phyloP scores from a whole-genome alignment of 2,329 filamentous ascomycete species.

The Trichoderma endophyticum region DNA sequence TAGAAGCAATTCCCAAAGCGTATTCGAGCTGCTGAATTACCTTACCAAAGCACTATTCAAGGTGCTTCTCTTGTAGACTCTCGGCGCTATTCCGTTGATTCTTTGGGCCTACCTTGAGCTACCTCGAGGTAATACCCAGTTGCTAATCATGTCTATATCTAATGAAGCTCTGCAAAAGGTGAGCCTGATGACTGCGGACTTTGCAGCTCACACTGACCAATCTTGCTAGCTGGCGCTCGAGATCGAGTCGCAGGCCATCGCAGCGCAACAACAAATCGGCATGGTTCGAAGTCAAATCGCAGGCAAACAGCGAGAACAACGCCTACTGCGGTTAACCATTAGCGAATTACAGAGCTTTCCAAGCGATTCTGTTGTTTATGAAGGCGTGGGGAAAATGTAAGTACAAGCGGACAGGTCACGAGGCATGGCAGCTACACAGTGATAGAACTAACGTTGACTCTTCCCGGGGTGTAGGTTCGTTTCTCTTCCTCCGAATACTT shows the following conservation, averaged over 20 bases:
- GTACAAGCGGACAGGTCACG: constrained; percentile 30
- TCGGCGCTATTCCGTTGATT: neutral
- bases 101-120: neutral
- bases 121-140: neutral
- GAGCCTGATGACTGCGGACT: constrained; percentile 20
- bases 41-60: neutral
- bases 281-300: constrained; percentile 81
- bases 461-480: constrained; percentile 68
- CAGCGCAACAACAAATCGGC: constrained; percentile 87
- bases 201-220: neutral
- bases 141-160: constrained; percentile 73
- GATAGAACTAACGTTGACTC: constrained; percentile 10
- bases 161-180: constrained; percentile 95
- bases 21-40: neutral
- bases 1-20: neutral
- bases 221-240: constrained; percentile 74
- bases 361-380: constrained; percentile 76
- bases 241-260: constrained; percentile 85
- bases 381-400: constrained; percentile 96
- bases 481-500: constrained; percentile 65
- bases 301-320: constrained; percentile 81
- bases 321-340: constrained; percentile 81
- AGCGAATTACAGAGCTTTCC: constrained; percentile 79
- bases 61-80: neutral
- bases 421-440: neutral